Conservation (phyloP, 345 rosid genomes). For the Punica granatum region DNA sequence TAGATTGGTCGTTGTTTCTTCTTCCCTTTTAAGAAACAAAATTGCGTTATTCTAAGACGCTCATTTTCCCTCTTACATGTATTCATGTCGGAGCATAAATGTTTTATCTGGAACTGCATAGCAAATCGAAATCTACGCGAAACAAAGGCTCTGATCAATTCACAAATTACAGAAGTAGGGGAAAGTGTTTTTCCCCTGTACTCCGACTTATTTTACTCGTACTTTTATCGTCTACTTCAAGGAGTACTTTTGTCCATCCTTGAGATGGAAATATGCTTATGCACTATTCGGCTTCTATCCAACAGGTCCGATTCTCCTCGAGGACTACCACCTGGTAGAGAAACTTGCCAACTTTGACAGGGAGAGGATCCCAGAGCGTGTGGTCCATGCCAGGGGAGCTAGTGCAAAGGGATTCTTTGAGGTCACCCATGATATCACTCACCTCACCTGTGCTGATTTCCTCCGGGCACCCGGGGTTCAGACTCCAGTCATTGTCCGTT, state of each 20-base stretch:
- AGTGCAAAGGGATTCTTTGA: conserved; percentile 23
- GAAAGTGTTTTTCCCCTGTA: not conserved
- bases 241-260: not conserved
- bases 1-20: too few relatives aligned
- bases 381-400: conserved; percentile 25
- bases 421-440: conserved; percentile 20
- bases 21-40: too few relatives aligned
- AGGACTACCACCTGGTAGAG: conserved; percentile 23
- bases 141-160: not conserved
- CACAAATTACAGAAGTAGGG: not conserved
- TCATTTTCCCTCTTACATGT: too few relatives aligned
- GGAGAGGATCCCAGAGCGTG: conserved; percentile 25
- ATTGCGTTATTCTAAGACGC: too few relatives aligned
- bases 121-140: not conserved
- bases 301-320: conserved; percentile 23
- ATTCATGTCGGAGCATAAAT: too few relatives aligned
- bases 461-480: conserved; percentile 22
- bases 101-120: not conserved
- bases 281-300: not conserved
- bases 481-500: conserved; percentile 21
- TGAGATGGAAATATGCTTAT: conserved; percentile 5
- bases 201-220: too few relatives aligned
- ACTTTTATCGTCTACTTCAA: not conserved
- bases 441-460: conserved; percentile 20
- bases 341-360: conserved; percentile 21